Conservation (phyloP, 306 rosid genomes). For the Ochetophila trinervis region DNA sequence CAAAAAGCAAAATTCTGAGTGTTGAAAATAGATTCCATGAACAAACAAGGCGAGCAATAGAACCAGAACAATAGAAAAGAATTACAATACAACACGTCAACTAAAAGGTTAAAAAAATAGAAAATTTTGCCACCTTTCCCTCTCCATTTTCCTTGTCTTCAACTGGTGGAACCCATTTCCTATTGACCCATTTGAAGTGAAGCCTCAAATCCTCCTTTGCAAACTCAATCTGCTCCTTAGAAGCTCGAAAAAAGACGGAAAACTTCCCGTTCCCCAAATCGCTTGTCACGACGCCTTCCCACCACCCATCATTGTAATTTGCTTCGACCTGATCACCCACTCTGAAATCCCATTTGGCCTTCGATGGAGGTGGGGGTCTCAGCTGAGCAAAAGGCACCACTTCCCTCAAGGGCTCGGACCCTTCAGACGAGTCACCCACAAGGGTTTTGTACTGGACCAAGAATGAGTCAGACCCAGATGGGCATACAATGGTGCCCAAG, state of each 20-base stretch:
- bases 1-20: not conserved
- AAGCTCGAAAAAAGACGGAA: slow-evolving; percentile 44
- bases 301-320: slow-evolving; percentile 57
- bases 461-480: slow-evolving; percentile 12
- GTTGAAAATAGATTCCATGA: not conserved
- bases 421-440: slow-evolving; percentile 17
- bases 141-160: not conserved
- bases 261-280: slow-evolving; percentile 30
- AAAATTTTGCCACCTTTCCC: slow-evolving; percentile 6
- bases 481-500: slow-evolving; percentile 35
- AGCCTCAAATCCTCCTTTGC: slow-evolving; percentile 36
- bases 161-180: slow-evolving; percentile 40
- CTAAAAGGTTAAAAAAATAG: not conserved
- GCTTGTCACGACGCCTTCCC: slow-evolving; percentile 46
- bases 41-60: not conserved
- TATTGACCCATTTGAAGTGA: slow-evolving; percentile 51
- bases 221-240: slow-evolving; percentile 48
- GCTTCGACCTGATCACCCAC: slow-evolving; percentile 63
- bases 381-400: slow-evolving; percentile 27
- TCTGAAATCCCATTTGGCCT: slow-evolving; percentile 24
- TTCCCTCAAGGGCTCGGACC: slow-evolving; percentile 38
- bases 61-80: not conserved
- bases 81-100: not conserved
- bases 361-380: slow-evolving; percentile 44
- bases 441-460: slow-evolving; percentile 44